Percentiles rank a stretch among this genome's conserved stretches.
Conservation (phyloP, 805 yeast genomes). For the Teunomyces funiuensis region DNA sequence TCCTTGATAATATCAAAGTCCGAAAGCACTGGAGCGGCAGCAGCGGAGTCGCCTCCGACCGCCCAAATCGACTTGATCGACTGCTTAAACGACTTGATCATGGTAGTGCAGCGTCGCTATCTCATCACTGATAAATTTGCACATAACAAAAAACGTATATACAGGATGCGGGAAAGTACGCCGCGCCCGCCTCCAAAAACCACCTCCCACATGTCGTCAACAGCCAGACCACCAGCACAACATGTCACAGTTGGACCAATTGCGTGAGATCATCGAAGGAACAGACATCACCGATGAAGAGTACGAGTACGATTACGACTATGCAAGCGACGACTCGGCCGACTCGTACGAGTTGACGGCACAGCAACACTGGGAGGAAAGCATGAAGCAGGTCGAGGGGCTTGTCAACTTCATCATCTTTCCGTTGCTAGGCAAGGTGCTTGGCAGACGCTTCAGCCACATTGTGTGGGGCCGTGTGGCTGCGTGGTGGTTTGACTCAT, state of each 20-base stretch:
- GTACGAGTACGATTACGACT: constrained; percentile 9
- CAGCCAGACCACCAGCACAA: too few species aligned
- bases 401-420: constrained; percentile 58
- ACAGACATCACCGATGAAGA: constrained; percentile 4
- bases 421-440: constrained; percentile 64
- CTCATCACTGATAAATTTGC: not conserved
- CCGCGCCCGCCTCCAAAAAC: too few species aligned
- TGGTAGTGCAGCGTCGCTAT: not conserved
- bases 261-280: constrained; percentile 7
- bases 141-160: not conserved
- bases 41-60: constrained; percentile 4
- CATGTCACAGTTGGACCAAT: constrained; percentile 11
- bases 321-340: constrained; percentile 10
- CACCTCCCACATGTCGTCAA: too few species aligned
- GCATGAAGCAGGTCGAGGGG: constrained; percentile 57
- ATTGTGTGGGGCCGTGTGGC: constrained; percentile 37
- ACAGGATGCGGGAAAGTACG: not conserved
- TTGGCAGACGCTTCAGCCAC: constrained; percentile 56
- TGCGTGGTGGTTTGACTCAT: constrained; percentile 30
- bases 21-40: constrained; percentile 5
- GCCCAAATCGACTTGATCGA: constrained; percentile 2
- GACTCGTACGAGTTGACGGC: constrained; percentile 38
- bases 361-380: constrained; percentile 75
- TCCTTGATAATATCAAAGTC: constrained; percentile 49
- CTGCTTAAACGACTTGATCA: constrained; percentile 7